Percentiles rank a stretch among this genome's conserved stretches.
phyloP scores from a whole-genome alignment of 208 protist species.

The Blastocrithidia nonstop region DNA sequence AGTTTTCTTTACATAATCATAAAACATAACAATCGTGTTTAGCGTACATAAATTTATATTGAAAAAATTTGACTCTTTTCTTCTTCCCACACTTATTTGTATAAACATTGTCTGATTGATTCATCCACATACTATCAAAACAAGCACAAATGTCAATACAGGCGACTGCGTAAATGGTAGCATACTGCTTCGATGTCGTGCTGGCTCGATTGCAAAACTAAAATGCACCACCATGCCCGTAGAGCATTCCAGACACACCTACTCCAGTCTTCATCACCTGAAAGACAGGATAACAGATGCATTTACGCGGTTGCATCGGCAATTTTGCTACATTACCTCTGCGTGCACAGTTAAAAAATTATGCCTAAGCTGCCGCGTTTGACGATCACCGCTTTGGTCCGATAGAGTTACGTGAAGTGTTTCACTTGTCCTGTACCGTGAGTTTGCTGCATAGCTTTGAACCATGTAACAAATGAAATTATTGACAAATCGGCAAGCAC shows the following conservation, averaged over 20 bases:
- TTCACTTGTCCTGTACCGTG: constrained; percentile 49
- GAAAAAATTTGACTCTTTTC: too few species aligned
- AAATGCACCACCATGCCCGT: constrained; percentile 15
- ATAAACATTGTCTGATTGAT: too few species aligned
- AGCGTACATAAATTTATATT: too few species aligned
- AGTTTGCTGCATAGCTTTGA: constrained; percentile 78
- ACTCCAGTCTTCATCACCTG: constrained; percentile 70
- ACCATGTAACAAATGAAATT: constrained; percentile 41
- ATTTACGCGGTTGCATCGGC: constrained; percentile 75
- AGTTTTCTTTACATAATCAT: too few species aligned
- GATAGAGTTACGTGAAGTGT: constrained; percentile 41
- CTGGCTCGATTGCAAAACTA: constrained; percentile 16
- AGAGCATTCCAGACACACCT: constrained; percentile 33
- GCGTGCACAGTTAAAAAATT: constrained; percentile 45
- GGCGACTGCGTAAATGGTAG: constrained; percentile 71
- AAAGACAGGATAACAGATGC: constrained; percentile 23
- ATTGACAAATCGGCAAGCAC: constrained; percentile 73
- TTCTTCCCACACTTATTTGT: too few species aligned
- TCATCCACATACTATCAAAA: too few species aligned
- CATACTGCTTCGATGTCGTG: constrained; percentile 72
- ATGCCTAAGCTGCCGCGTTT: constrained; percentile 50
- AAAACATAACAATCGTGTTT: too few species aligned
- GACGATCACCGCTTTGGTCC: constrained; percentile 63
- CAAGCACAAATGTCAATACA: constrained; percentile 12
- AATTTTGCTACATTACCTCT: constrained; percentile 47